phyloP scores from a whole-genome alignment of 192 early-diverging fungal genomes.

The Backusella australiensis region DNA sequence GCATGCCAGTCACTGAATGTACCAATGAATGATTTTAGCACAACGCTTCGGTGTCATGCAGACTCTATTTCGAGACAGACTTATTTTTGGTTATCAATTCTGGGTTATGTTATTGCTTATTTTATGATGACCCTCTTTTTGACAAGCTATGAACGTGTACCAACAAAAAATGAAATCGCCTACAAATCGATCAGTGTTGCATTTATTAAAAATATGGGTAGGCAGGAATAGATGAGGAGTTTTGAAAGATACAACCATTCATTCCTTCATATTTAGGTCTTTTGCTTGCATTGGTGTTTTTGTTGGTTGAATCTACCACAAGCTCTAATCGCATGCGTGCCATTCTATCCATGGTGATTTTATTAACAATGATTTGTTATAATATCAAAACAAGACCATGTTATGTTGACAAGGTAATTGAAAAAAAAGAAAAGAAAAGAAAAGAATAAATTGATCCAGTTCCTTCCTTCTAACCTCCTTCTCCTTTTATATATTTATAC shows the following conservation, averaged over 20 bases:
- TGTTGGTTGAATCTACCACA: slow-evolving; percentile 58
- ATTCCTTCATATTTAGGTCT: slow-evolving; percentile 39
- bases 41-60: slow-evolving; percentile 44
- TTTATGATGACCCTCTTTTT: slow-evolving; percentile 66
- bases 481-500: no score
- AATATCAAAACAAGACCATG: slow-evolving; percentile 71
- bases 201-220: slow-evolving; percentile 71
- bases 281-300: slow-evolving; percentile 63
- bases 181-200: slow-evolving; percentile 73
- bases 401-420: slow-evolving; percentile 59
- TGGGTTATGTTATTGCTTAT: slow-evolving; percentile 64
- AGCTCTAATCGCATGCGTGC: slow-evolving; percentile 59
- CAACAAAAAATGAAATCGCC: slow-evolving; percentile 66
- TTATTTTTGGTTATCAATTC: slow-evolving; percentile 57
- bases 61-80: slow-evolving; percentile 49
- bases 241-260: neutral
- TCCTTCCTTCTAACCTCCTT: neutral
- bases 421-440: neutral
- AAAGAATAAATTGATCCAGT: neutral
- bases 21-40: slow-evolving; percentile 15
- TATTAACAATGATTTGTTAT: slow-evolving; percentile 69
- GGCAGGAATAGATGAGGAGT: neutral
- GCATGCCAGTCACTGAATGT: slow-evolving; percentile 42
- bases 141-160: slow-evolving; percentile 69
- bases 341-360: slow-evolving; percentile 64